phyloP scores from a whole-genome alignment of 768 basidiomycete genomes.

The Pleurotus tuber-regium region DNA sequence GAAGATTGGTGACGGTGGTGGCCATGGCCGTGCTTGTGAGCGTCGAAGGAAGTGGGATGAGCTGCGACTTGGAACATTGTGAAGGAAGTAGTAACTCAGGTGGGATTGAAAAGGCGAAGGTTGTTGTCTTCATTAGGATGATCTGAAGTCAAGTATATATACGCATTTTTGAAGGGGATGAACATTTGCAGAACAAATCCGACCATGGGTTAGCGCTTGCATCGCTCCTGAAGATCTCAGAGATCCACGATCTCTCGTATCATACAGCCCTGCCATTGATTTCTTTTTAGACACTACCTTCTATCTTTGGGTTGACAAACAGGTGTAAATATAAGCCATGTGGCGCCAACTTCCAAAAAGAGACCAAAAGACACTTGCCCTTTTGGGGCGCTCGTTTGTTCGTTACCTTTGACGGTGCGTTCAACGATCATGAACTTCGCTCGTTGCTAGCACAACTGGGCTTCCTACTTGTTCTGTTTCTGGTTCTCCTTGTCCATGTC shows the following conservation, averaged over 20 bases:
- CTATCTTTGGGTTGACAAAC: background rate
- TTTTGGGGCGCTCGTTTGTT: constrained; percentile 7
- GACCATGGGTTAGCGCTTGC: constrained; percentile 5
- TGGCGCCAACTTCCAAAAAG: constrained; percentile 1
- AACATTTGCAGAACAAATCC: constrained; percentile 10
- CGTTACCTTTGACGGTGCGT: constrained; percentile 4
- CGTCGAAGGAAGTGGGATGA: constrained; percentile 38
- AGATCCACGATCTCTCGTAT: constrained; percentile 9
- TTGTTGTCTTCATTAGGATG: constrained; percentile 4
- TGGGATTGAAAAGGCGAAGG: constrained; percentile 2
- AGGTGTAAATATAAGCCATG: background rate
- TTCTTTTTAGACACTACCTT: constrained; percentile 11
- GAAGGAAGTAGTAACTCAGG: constrained; percentile 5
- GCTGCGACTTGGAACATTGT: constrained; percentile 49
- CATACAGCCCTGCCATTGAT: constrained; percentile 9
- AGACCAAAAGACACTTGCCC: constrained; percentile 8
- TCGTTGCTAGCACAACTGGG: constrained; percentile 10
- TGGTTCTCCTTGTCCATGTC: constrained; percentile 7
- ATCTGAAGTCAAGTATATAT: constrained; percentile 7
- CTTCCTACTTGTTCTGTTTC: constrained; percentile 10
- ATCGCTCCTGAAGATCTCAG: constrained; percentile 7
- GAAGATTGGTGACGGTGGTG: constrained; percentile 23
- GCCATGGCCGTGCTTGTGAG: constrained; percentile 30
- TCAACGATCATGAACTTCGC: constrained; percentile 1
- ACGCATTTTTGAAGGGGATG: constrained; percentile 8